A percentile compares a stretch with the other conserved stretches of the same genome.
phyloP scores from a whole-genome alignment of 768 basidiomycete genomes.

The Boletellus ananas region DNA sequence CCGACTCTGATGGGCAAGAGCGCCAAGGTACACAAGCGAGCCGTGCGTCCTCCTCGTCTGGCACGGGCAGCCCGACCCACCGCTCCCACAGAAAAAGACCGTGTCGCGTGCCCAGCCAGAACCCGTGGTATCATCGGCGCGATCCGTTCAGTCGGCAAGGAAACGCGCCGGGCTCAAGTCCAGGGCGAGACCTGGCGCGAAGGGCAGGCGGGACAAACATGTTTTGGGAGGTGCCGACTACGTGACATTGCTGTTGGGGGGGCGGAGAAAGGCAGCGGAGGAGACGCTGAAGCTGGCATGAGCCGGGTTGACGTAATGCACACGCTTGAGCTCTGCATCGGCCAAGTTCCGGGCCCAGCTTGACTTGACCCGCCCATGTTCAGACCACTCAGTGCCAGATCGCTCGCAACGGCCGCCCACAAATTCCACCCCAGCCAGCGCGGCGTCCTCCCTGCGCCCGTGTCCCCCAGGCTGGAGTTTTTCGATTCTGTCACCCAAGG shows the following conservation, averaged over 20 bases:
- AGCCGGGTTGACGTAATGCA: slow-evolving; percentile 14
- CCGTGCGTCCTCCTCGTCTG: slow-evolving; percentile 19
- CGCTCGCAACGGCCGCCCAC: slow-evolving; percentile 15
- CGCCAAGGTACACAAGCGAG: slow-evolving; percentile 35
- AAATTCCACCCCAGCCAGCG: slow-evolving; percentile 21
- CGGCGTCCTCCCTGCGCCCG: slow-evolving; percentile 45
- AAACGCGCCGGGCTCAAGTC: slow-evolving; percentile 27
- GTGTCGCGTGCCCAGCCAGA: slow-evolving; percentile 5
- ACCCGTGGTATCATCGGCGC: not conserved
- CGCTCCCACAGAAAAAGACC: slow-evolving; percentile 25
- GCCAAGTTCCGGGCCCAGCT: slow-evolving; percentile 20
- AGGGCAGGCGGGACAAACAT: slow-evolving; percentile 27
- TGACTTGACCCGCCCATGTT: slow-evolving; percentile 14
- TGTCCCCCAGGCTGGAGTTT: slow-evolving; percentile 68
- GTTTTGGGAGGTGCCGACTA: slow-evolving; percentile 77
- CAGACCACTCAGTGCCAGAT: slow-evolving; percentile 2
- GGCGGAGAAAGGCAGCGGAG: slow-evolving; percentile 60
- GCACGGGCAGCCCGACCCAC: not conserved
- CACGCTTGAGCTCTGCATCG: not conserved
- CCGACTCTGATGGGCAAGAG: slow-evolving; percentile 30
- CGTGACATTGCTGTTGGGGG: slow-evolving; percentile 65
- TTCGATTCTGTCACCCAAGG: slow-evolving; percentile 72
- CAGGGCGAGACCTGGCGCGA: slow-evolving; percentile 11
- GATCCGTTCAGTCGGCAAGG: slow-evolving; percentile 22
- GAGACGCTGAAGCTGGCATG: slow-evolving; percentile 62